phyloP scores from a whole-genome alignment of 2,329 filamentous ascomycete species.

The Cytospora schulzeri region DNA sequence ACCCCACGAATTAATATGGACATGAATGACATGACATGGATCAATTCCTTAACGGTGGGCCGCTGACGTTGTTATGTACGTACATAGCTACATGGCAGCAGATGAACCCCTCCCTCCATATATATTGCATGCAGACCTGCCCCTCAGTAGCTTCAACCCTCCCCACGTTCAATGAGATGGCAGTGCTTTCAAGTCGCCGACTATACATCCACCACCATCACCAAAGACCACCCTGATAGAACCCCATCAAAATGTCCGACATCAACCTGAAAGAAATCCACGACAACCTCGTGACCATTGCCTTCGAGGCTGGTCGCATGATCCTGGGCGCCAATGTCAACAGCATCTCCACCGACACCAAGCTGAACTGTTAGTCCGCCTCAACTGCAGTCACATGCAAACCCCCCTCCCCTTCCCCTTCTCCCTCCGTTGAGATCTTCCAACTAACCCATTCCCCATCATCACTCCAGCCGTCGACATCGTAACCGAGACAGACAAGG shows the following conservation, averaged over 20 bases:
- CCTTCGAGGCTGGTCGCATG: conserved; percentile 65
- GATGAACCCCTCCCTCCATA: conserved; percentile 7
- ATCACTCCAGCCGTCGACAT: conserved; percentile 62
- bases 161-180: conserved; percentile 6
- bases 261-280: conserved; percentile 64
- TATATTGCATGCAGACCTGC: conserved; percentile 6
- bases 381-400: conserved; percentile 16
- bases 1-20: neutral
- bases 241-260: conserved; percentile 48
- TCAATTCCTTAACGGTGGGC: neutral
- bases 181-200: neutral
- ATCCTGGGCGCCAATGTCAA: conserved; percentile 63
- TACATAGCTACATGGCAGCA: neutral
- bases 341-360: conserved; percentile 59
- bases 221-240: conserved; percentile 8
- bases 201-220: neutral
- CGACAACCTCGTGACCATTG: conserved; percentile 61
- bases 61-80: conserved; percentile 12
- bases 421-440: neutral
- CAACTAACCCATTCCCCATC: neutral
- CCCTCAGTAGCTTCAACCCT: conserved; percentile 7
- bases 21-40: neutral
- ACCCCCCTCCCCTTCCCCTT: neutral
- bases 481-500: conserved; percentile 68
- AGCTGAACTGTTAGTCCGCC: conserved; percentile 62